Evolutionary conservation across 352 stramenopile genomes (phyloP), one percentile per base, ranked within the genome.

Genomic region (Phytophthora pinifolia): DNA sequence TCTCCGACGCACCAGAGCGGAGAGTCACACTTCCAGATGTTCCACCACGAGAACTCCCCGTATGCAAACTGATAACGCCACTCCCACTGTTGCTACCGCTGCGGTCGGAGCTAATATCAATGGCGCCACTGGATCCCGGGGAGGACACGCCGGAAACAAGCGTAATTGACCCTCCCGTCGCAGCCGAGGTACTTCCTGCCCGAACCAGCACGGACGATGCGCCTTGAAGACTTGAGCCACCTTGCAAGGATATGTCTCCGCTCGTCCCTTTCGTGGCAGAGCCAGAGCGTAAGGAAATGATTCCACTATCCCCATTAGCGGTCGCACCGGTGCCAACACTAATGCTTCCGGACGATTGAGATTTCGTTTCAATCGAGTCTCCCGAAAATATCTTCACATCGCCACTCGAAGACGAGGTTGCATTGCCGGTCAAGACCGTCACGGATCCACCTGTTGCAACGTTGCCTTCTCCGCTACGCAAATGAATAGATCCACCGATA

Each of bases 1-100:
- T 46, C 22, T 68, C 64, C 8, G 84, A 77, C 13, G 46, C 29
- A 12, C 86, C 88, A n/a, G 86, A 92, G 17, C 62, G 86, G 7
- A 97, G 46, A 31, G 70, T 77, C 29, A 97, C 67, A 4, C 59
- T 51, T 33, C 88, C 88, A 50, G 84, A 93, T 9, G 78, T 67
- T 0, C 68, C 77, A 17, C 54, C 53, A 29, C 62, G 71, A 39
- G 82, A 60, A 39, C 59, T 46, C 43, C 66, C 86, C 33, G 70
- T 83, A 33, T 61, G 85, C 37, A 88, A 25, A 27, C 22, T 83
- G 17, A 84, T 66, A 12, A 32, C 54, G 15, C 81, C 83, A 56
- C 83, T 92, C 17, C 77, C 77, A 34, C 60, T 70, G 17, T 65
- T 70, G 47, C 60, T 64, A 20, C 76, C 78, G 30, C 82, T 79